Evolutionary conservation across 768 basidiomycete species (phyloP).

Genomic region (Rhizopogon roseolus): DNA sequence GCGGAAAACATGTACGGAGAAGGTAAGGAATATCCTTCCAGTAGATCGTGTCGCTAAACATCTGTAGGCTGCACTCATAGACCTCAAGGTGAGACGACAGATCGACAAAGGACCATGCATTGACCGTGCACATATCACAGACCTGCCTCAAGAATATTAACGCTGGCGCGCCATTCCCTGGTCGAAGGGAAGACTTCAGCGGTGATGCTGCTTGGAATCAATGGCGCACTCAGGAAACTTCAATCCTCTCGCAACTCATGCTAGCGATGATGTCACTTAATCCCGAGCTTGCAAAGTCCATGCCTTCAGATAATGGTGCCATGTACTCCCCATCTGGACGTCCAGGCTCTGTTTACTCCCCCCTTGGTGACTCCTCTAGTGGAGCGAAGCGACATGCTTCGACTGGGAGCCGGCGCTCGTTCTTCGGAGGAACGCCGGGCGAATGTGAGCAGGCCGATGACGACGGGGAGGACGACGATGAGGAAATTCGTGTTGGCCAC

Average conservation of each 20-base stretch:
- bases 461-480: conserved; percentile 45
- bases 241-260: conserved; percentile 84
- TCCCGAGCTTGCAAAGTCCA: conserved; percentile 80
- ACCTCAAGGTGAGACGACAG: conserved; percentile 64
- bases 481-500: conserved; percentile 67
- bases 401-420: conserved; percentile 63
- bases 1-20: conserved; percentile 65
- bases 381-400: conserved; percentile 49
- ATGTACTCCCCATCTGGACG: conserved; percentile 29
- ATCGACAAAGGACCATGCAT: neutral
- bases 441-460: conserved; percentile 28
- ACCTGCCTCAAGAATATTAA: conserved; percentile 91
- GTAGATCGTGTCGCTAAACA: conserved; percentile 5
- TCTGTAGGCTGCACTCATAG: conserved; percentile 71
- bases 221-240: conserved; percentile 79
- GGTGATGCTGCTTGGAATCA: conserved; percentile 77
- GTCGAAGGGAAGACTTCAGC: conserved; percentile 82
- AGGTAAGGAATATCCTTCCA: conserved; percentile 38
- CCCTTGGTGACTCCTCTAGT: conserved; percentile 24
- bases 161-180: conserved; percentile 78
- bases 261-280: conserved; percentile 82
- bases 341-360: conserved; percentile 48
- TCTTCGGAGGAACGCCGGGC: conserved; percentile 32
- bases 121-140: conserved; percentile 30
- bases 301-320: conserved; percentile 43